Evolutionary conservation across 768 basidiomycete genomes (phyloP).

Genomic region (Lactifluus echinatus): DNA sequence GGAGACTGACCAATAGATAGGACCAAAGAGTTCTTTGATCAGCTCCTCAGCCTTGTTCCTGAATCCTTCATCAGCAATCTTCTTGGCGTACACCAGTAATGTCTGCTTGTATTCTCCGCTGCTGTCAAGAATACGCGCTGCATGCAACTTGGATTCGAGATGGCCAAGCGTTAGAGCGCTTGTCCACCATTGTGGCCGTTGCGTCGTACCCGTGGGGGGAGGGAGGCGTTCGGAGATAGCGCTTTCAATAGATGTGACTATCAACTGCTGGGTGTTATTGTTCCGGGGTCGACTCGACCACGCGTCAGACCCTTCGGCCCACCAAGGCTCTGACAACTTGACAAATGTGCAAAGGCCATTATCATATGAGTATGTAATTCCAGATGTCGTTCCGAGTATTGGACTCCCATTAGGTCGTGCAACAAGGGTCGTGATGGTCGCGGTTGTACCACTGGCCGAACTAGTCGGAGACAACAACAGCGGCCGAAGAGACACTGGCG

Average conservation of each 20-base stretch:
- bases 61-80: constrained; percentile 85
- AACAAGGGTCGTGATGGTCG: constrained; percentile 51
- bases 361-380: constrained; percentile 78
- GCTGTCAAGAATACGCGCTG: constrained; percentile 69
- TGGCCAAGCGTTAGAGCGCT: constrained; percentile 81
- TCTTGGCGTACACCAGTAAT: constrained; percentile 69
- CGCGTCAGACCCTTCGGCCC: constrained; percentile 70
- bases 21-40: constrained; percentile 83
- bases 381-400: constrained; percentile 66
- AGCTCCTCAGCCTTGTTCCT: constrained; percentile 85
- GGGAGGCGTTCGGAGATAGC: constrained; percentile 24
- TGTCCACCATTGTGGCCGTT: constrained; percentile 71
- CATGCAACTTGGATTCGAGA: constrained; percentile 74
- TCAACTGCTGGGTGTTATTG: constrained; percentile 36
- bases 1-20: constrained; percentile 71
- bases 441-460: constrained; percentile 12
- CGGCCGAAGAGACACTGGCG: constrained; percentile 53
- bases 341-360: constrained; percentile 56
- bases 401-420: constrained; percentile 78
- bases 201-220: constrained; percentile 20
- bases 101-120: constrained; percentile 77
- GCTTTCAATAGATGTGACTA: constrained; percentile 23
- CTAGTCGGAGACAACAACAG: constrained; percentile 48
- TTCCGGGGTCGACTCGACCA: constrained; percentile 72
- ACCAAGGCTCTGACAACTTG: constrained; percentile 76